These are phyloP conservation scores for Hymenoscyphus infarciens DNA, from an alignment of 2,329 filamentous ascomycete genomes.

Conservation along the genomic window DNA sequence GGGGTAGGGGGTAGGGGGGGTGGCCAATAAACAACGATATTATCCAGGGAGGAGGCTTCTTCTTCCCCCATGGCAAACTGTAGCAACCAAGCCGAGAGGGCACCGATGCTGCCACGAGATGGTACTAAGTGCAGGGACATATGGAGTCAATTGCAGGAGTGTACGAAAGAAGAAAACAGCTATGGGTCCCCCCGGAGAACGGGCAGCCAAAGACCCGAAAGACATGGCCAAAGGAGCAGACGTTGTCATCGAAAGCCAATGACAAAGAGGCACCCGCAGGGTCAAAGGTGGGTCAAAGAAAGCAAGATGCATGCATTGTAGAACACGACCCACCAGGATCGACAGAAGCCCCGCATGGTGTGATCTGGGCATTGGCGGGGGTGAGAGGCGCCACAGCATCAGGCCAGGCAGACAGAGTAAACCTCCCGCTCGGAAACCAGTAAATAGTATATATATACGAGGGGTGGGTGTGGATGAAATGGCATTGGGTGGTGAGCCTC, in stretches of 20 bases:
- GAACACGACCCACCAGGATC: constrained; percentile 6
- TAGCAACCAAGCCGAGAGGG: constrained; percentile 19
- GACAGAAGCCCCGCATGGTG: background rate
- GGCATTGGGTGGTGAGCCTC: constrained; percentile 5
- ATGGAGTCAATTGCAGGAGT: constrained; percentile 4
- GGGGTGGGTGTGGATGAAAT: background rate
- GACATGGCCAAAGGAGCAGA: background rate
- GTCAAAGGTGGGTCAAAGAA: background rate
- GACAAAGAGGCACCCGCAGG: background rate
- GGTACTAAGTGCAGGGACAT: constrained; percentile 13
- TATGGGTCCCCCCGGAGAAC: constrained; percentile 23
- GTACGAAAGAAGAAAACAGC: constrained; percentile 29
- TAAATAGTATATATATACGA: no score
- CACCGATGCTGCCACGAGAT: constrained; percentile 20
- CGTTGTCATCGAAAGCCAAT: constrained; percentile 1
- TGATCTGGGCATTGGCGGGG: background rate
- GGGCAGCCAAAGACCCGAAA: background rate
- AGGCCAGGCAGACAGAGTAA: background rate
- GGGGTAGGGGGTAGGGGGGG: no score
- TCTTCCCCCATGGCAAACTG: constrained; percentile 10
- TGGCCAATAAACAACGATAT: constrained; percentile 17
- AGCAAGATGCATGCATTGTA: constrained; percentile 11
- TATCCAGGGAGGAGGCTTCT: constrained; percentile 11
- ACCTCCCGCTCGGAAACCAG: background rate
- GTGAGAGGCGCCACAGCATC: background rate